Percentiles rank a stretch among this genome's conserved stretches.
These are phyloP conservation scores for Backusella macrospora DNA, from an alignment of 192 early-diverging fungal species.

Conservation along the genomic window DNA sequence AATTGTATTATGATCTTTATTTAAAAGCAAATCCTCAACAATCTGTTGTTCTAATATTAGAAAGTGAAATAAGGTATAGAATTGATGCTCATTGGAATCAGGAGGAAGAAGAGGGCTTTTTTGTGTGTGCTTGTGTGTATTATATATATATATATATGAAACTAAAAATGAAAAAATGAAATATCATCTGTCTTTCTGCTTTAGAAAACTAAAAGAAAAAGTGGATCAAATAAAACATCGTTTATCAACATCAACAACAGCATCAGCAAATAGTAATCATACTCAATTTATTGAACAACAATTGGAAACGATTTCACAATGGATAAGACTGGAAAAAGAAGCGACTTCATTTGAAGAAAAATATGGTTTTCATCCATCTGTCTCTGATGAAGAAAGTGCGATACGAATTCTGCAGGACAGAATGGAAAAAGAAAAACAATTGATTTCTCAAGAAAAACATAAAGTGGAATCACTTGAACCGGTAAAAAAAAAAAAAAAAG, in stretches of 20 bases:
- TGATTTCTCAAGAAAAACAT: not conserved
- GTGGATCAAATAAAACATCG: not conserved
- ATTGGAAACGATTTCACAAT: not conserved
- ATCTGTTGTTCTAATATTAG: not conserved
- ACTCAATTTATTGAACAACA: not conserved
- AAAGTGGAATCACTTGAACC: slow-evolving; percentile 16
- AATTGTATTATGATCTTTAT: slow-evolving; percentile 13
- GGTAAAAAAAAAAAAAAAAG: too few relatives aligned
- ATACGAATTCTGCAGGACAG: slow-evolving; percentile 26
- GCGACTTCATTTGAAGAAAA: slow-evolving; percentile 8
- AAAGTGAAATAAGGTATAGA: slow-evolving; percentile 16
- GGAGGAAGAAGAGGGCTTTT: not conserved
- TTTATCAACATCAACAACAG: not conserved
- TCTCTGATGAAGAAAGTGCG: slow-evolving; percentile 8
- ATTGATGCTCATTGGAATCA: not conserved
- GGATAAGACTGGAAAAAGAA: not conserved
- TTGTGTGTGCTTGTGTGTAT: too few relatives aligned
- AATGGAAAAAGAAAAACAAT: slow-evolving; percentile 14
- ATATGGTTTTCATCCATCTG: slow-evolving; percentile 23
- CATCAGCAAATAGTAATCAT: not conserved
- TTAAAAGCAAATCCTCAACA: not conserved
- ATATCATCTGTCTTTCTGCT: not conserved
- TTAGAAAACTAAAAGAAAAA: not conserved
- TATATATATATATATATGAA: too few relatives aligned
- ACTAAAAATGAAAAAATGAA: too few relatives aligned